Conservation (phyloP, 306 rosid species). For the Vachellia pachyceras region DNA sequence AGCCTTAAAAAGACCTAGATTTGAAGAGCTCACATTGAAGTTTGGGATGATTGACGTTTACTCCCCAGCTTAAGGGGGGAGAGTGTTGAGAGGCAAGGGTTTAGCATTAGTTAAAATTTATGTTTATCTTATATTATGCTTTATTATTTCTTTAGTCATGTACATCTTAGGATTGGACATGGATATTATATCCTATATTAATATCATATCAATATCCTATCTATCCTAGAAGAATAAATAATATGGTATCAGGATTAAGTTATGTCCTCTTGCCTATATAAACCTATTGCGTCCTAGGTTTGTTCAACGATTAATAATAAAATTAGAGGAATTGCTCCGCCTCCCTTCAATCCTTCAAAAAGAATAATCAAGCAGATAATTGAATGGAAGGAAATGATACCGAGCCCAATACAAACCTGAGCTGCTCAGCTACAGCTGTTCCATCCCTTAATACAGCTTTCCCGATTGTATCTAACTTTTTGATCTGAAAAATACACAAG, state of each 20-base stretch:
- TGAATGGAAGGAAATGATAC: conserved; percentile 23
- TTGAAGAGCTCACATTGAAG: not conserved
- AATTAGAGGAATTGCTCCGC: not conserved
- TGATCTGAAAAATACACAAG: conserved; percentile 62
- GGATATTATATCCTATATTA: not conserved
- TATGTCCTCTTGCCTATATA: not conserved
- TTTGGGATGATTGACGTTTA: not conserved
- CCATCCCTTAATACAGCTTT: conserved; percentile 93
- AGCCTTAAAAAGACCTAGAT: no score
- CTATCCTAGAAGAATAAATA: not conserved
- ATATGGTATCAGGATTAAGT: not conserved
- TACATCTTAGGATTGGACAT: not conserved
- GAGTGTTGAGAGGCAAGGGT: not conserved
- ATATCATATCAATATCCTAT: not conserved
- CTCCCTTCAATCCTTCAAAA: not conserved
- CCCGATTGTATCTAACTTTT: conserved; percentile 86
- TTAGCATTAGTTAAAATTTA: not conserved
- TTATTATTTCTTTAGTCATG: no score
- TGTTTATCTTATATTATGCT: not conserved
- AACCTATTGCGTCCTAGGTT: not conserved
- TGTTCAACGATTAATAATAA: not conserved
- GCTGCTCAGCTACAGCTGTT: conserved; percentile 60
- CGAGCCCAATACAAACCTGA: conserved; percentile 61
- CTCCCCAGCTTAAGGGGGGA: not conserved
- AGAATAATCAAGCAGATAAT: conserved; percentile 17